These are phyloP conservation scores for Barnettozyma sp. DNA, from an alignment of 805 yeast genomes.

Conservation along the genomic window DNA sequence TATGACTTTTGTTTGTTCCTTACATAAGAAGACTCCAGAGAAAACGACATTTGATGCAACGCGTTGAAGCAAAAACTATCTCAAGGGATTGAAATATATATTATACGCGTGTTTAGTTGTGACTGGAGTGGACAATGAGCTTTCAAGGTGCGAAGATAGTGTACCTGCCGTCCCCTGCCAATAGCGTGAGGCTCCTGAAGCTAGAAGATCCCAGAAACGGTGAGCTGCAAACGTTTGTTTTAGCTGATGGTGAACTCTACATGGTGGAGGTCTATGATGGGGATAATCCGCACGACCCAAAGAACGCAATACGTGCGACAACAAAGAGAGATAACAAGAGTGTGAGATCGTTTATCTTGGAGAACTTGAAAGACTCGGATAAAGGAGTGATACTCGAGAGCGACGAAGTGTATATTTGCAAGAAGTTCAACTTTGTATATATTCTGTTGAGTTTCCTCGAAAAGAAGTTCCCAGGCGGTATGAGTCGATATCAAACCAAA, in stretches of 20 bases:
- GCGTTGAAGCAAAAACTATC: too few species aligned
- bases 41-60: too few species aligned
- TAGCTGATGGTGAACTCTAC: conserved; percentile 24
- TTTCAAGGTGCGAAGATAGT: conserved; percentile 12
- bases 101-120: background rate
- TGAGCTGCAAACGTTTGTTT: conserved; percentile 9
- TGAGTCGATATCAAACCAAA: conserved; percentile 25
- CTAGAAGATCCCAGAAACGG: conserved; percentile 19
- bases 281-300: conserved; percentile 29
- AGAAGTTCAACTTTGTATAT: conserved; percentile 36
- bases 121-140: too few species aligned
- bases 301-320: conserved; percentile 24
- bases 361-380: conserved; percentile 10
- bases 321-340: conserved; percentile 26
- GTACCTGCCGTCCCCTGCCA: conserved; percentile 9
- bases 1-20: background rate
- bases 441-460: conserved; percentile 32
- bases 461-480: conserved; percentile 17
- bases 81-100: too few species aligned
- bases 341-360: conserved; percentile 34
- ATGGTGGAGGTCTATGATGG: conserved; percentile 36
- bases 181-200: conserved; percentile 8
- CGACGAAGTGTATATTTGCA: conserved; percentile 34
- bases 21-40: too few species aligned
- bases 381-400: conserved; percentile 36